Conservation (phyloP, 805 yeast species). For the Starmerella cellae region DNA sequence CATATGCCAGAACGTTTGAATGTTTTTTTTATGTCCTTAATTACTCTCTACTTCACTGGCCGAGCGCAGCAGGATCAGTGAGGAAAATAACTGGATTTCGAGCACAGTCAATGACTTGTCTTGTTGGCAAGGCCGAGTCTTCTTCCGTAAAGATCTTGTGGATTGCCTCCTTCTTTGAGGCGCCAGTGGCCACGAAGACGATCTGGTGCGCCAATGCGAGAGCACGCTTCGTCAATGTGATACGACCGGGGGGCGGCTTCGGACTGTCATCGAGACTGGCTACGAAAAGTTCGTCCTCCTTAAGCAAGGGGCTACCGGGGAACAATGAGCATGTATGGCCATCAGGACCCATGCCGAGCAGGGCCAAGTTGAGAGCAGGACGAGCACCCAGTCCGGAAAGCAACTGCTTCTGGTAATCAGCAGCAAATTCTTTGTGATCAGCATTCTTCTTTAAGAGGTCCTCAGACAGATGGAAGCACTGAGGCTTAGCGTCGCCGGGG, state of each 20-base stretch:
- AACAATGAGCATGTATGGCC: constrained; percentile 91
- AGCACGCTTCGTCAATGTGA: constrained; percentile 74
- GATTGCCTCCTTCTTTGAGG: constrained; percentile 62
- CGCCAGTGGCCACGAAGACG: constrained; percentile 83
- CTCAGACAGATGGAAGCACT: constrained; percentile 35
- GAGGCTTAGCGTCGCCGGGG: constrained; percentile 20
- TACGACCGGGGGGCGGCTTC: constrained; percentile 84
- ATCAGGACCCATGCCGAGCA: constrained; percentile 90
- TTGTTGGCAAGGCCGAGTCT: constrained; percentile 43
- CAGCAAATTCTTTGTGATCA: constrained; percentile 15
- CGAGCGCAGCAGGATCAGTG: constrained; percentile 68
- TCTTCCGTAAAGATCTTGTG: constrained; percentile 48
- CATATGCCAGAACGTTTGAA: too few species aligned
- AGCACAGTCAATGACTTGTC: constrained; percentile 50
- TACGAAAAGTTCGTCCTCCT: constrained; percentile 39
- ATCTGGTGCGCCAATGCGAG: constrained; percentile 41
- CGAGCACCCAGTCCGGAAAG: constrained; percentile 34
- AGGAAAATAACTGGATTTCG: constrained; percentile 57
- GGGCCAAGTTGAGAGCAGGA: constrained; percentile 43
- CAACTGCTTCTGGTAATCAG: constrained; percentile 45
- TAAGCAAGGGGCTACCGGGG: constrained; percentile 64
- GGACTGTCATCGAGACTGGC: constrained; percentile 71
- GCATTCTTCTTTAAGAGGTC: constrained; percentile 28
- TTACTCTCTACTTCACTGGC: constrained; percentile 21
- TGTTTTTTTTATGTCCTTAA: not conserved